Evolutionary conservation across 208 protist species (phyloP).

Genomic region (Acanthamoeba castellanii): DNA sequence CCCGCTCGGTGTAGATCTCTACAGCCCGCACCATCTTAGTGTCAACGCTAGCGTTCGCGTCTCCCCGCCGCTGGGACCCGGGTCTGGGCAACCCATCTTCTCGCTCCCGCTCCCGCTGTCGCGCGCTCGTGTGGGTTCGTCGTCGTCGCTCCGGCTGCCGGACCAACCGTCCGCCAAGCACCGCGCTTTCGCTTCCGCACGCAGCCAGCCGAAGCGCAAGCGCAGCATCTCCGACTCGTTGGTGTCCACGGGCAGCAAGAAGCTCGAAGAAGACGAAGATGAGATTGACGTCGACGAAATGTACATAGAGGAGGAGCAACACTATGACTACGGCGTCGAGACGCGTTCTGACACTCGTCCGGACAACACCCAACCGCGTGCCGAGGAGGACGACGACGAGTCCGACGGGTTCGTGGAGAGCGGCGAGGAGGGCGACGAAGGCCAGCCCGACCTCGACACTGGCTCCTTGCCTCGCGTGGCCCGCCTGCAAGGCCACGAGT

Average conservation of each 20-base stretch:
- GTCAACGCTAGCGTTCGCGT: background rate
- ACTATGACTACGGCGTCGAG: background rate
- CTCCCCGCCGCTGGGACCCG: background rate
- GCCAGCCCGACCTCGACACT: background rate
- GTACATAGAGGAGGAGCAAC: background rate
- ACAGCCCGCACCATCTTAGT: background rate
- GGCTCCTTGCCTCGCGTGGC: background rate
- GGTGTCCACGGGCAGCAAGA: constrained; percentile 8
- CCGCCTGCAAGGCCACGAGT: constrained; percentile 34
- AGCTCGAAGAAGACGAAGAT: constrained; percentile 11
- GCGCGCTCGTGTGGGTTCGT: background rate
- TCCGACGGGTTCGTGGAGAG: constrained; percentile 13
- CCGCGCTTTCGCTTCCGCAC: background rate
- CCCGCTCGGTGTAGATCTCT: background rate
- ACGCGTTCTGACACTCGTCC: background rate
- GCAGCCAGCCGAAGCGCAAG: background rate
- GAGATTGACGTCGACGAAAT: background rate
- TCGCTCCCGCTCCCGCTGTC: constrained; percentile 5
- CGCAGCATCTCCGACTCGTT: constrained; percentile 60
- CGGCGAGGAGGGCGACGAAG: constrained; percentile 1
- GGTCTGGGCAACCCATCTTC: background rate
- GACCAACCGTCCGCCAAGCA: background rate
- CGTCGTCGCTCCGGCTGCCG: background rate
- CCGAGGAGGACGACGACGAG: background rate
- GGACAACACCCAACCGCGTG: background rate